A percentile compares a stretch with the other conserved stretches of the same genome.
phyloP scores from a whole-genome alignment of 768 basidiomycete genomes.

The Boletus barrowsii region DNA sequence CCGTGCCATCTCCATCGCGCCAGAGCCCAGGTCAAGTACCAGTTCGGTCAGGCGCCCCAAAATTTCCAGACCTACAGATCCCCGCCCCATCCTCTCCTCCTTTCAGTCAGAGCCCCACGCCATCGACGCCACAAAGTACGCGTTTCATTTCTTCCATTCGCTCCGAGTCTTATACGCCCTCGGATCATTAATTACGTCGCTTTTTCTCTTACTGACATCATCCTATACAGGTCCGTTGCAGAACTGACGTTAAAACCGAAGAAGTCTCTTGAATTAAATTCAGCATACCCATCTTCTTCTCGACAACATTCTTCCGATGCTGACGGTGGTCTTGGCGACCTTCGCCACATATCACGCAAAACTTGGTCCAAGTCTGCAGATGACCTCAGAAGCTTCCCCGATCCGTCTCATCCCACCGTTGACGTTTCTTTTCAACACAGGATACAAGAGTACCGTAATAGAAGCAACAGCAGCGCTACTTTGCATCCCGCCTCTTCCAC shows the following conservation, averaged over 20 bases:
- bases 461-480: constrained; percentile 56
- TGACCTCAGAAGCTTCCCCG: constrained; percentile 61
- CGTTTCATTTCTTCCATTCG: not conserved
- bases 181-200: constrained; percentile 5
- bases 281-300: constrained; percentile 30
- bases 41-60: constrained; percentile 62
- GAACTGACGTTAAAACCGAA: constrained; percentile 53
- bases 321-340: constrained; percentile 54
- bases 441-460: constrained; percentile 62
- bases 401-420: constrained; percentile 33
- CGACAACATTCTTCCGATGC: constrained; percentile 28
- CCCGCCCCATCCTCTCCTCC: constrained; percentile 60
- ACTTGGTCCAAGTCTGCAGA: constrained; percentile 81
- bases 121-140: constrained; percentile 53
- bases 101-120: constrained; percentile 47
- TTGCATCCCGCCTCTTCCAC: constrained; percentile 37
- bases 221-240: constrained; percentile 53
- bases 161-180: not conserved
- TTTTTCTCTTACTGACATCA: constrained; percentile 20
- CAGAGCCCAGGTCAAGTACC: constrained; percentile 49
- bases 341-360: constrained; percentile 65
- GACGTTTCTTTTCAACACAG: constrained; percentile 56
- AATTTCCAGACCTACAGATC: constrained; percentile 83
- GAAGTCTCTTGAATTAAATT: constrained; percentile 43
- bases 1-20: constrained; percentile 37